These are phyloP conservation scores for Ustilago esculenta DNA, from an alignment of 1,284 basidiomycete genomes.

Conservation along the genomic window DNA sequence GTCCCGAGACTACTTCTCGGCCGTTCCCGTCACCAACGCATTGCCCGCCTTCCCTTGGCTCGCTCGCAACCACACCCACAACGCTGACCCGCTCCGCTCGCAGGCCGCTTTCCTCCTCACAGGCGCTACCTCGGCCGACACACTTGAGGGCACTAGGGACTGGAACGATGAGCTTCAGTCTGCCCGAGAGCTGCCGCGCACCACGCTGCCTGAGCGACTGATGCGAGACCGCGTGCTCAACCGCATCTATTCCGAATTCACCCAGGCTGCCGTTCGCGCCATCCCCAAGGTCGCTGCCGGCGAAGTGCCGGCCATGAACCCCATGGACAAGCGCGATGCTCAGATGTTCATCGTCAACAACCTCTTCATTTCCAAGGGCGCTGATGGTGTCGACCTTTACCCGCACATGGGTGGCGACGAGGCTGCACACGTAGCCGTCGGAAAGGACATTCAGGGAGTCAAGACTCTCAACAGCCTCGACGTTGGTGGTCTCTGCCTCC, in stretches of 20 bases:
- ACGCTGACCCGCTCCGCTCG: slow-evolving; percentile 71
- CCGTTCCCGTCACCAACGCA: slow-evolving; percentile 71
- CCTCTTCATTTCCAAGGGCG: slow-evolving; percentile 73
- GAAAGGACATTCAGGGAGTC: slow-evolving; percentile 73
- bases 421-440: slow-evolving; percentile 72
- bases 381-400: slow-evolving; percentile 72
- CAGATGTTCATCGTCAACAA: slow-evolving; percentile 73
- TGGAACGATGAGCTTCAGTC: slow-evolving; percentile 74
- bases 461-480: slow-evolving; percentile 71
- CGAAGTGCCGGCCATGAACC: slow-evolving; percentile 72
- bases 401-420: slow-evolving; percentile 72
- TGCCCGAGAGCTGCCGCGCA: slow-evolving; percentile 71
- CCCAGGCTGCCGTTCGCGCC: slow-evolving; percentile 70
- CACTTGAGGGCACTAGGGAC: slow-evolving; percentile 71
- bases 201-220: slow-evolving; percentile 70
- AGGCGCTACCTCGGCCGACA: slow-evolving; percentile 70
- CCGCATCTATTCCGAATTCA: slow-evolving; percentile 72
- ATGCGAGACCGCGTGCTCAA: slow-evolving; percentile 72
- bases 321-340: slow-evolving; percentile 71
- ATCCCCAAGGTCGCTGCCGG: slow-evolving; percentile 71
- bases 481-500: slow-evolving; percentile 67
- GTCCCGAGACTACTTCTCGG: slow-evolving; percentile 66
- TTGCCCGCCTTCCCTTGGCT: slow-evolving; percentile 72
- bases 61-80: slow-evolving; percentile 65
- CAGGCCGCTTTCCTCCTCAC: slow-evolving; percentile 73